Conservation (phyloP, 2,329 filamentous ascomycete genomes). For the Hymenoscyphus linearis region DNA sequence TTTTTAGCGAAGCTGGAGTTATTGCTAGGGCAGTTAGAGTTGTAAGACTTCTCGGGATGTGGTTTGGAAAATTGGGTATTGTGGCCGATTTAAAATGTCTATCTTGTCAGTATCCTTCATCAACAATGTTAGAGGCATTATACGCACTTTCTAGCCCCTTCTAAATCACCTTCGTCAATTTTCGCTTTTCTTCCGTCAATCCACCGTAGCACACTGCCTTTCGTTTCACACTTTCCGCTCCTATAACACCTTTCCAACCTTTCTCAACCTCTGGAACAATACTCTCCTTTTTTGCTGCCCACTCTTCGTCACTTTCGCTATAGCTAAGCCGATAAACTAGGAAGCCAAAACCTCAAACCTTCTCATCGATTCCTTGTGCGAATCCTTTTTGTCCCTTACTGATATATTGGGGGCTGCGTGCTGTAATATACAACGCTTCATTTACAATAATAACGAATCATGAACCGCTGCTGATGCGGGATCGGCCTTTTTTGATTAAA, state of each 20-base stretch:
- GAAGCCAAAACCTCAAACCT: slow-evolving; percentile 17
- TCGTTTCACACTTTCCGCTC: slow-evolving; percentile 9
- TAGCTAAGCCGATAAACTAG: slow-evolving; percentile 21
- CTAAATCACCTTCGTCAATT: slow-evolving; percentile 20
- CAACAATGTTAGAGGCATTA: not conserved
- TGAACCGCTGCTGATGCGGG: too few relatives aligned
- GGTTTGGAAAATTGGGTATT: slow-evolving; percentile 1
- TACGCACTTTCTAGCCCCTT: slow-evolving; percentile 18
- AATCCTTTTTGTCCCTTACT: too few relatives aligned
- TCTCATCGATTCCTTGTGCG: too few relatives aligned
- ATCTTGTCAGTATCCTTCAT: not conserved
- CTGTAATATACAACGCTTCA: too few relatives aligned
- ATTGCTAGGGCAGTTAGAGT: slow-evolving; percentile 18
- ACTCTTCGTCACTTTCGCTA: slow-evolving; percentile 15
- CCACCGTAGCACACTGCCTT: slow-evolving; percentile 21
- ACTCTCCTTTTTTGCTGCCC: slow-evolving; percentile 8
- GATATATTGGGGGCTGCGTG: too few relatives aligned
- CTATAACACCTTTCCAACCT: slow-evolving; percentile 17
- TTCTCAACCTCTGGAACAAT: slow-evolving; percentile 14
- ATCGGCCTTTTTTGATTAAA: too few relatives aligned
- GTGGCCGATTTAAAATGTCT: slow-evolving; percentile 18
- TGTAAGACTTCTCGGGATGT: slow-evolving; percentile 10
- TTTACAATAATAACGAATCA: too few relatives aligned
- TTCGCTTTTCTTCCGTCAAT: slow-evolving; percentile 18
- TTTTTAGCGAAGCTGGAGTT: slow-evolving; percentile 11